Base-by-base conservation (phyloP, 208 protist species). In the Balamuthia mandrillaris region DNA sequence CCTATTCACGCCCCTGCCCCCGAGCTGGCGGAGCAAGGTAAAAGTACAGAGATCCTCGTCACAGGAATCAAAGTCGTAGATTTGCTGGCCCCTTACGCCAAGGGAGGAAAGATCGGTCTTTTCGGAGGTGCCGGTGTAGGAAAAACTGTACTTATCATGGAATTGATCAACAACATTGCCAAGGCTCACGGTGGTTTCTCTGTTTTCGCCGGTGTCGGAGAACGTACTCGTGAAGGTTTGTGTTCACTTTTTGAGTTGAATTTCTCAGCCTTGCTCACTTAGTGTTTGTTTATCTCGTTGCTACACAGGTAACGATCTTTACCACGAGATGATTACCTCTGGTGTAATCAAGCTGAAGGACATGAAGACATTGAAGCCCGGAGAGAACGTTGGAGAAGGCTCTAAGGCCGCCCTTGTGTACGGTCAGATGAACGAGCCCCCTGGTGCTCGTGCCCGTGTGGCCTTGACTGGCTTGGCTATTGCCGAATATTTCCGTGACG, bases 31-130 rank as follows among this genome's bases (percentile, higher is more conserved):
- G 96, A 99, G 77, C 96, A 98, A 93, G 94, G 93, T 12, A 94
- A 93, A 49, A 92, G 96, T 88, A 91, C 96, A 49, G 92, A 97
- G 79, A 96, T 99, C 81, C 92, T 99, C 44, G 96, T 96, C 24
- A 99, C 97, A 49, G 98, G 97, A 90, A 98, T 99, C 89, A 99
- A 99, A 93, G 97, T 99, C 87, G 97, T 99, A 84, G 98, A 99
- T 90, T 88, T 99, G 10, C 95, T 99, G 75, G 93, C 97, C 63
- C 97, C 98, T 31, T 99, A 99, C 92, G 96, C 96, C 86, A 98
- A 97, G 91, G 98, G 97, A 90, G 97, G 97, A 85, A 99, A 99
- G 95, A 99, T 99, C 93, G 97, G 97, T 87, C 95, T 99, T 49
- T 99, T 99, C 90, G 97, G 97, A 88, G 97, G 97, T 95, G 97